phyloP scores from a whole-genome alignment of 2,329 filamentous ascomycete genomes.

The Dothistroma septosporum region DNA sequence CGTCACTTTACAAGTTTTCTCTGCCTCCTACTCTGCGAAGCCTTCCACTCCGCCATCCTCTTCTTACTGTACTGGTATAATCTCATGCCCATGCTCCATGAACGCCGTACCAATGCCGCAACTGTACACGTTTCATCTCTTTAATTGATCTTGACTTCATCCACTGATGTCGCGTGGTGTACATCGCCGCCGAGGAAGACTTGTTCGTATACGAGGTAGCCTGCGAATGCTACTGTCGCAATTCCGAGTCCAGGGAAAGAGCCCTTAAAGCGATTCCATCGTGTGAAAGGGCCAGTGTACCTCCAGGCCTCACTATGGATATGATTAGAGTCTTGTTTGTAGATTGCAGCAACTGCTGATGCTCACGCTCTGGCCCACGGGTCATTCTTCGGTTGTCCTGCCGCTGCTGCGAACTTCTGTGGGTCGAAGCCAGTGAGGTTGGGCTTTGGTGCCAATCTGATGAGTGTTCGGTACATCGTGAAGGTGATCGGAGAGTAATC shows the following conservation, averaged over 20 bases:
- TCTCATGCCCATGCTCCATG: neutral
- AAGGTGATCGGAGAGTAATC: too few relatives aligned
- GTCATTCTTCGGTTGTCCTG: slow-evolving; percentile 58
- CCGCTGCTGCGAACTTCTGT: slow-evolving; percentile 69
- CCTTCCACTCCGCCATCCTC: neutral
- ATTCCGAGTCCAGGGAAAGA: slow-evolving; percentile 89
- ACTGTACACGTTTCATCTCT: neutral
- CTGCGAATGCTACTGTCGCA: slow-evolving; percentile 83
- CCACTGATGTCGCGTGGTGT: slow-evolving; percentile 41
- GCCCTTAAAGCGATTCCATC: slow-evolving; percentile 82
- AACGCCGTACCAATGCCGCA: slow-evolving; percentile 2
- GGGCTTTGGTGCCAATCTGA: slow-evolving; percentile 50
- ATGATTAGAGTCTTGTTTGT: slow-evolving; percentile 6
- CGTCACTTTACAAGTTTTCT: neutral
- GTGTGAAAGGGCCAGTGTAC: slow-evolving; percentile 82
- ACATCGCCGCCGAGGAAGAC: slow-evolving; percentile 57
- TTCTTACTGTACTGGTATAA: neutral
- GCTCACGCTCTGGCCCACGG: slow-evolving; percentile 62
- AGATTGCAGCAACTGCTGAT: neutral
- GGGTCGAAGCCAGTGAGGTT: slow-evolving; percentile 93
- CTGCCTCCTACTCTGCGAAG: neutral
- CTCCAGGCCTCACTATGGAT: slow-evolving; percentile 81
- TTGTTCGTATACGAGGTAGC: slow-evolving; percentile 86
- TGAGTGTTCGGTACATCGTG: slow-evolving; percentile 18
- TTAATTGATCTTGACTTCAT: neutral